Base-by-base conservation (phyloP, 2,329 filamentous ascomycete genomes). In the Penicillium sp. region DNA sequence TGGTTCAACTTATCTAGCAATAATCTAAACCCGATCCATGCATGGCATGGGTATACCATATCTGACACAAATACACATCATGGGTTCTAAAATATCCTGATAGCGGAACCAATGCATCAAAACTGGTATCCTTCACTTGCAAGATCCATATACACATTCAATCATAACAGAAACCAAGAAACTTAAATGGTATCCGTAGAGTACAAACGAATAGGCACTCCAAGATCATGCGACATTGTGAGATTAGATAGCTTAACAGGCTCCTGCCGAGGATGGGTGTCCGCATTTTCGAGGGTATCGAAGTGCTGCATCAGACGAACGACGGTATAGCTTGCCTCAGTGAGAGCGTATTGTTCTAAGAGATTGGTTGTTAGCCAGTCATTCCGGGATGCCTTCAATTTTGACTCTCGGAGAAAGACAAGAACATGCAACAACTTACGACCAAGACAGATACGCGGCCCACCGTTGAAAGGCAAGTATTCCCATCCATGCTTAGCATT, bases 341-440 rank as follows among this genome's bases (percentile, higher is more conserved):
- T 75, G 12, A 77, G 71, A 2, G 74, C 75, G 43, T 77, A 77
- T 75, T 77, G 74, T 56, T 77, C 74, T 77, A n/a, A 19, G 57
- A 1, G 12, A 42, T n/a, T n/a, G 2, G 13, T 21, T 7, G 37
- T 40, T 33, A 37, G 35, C 21, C 2, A 7, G 4, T 5, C 5
- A 41, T 21, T 19, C 37, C 5, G 0, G 2, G 2, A 13, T 15
- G 1, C 17, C 9, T 43, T 9, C 15, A 38, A 4, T 6, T 25
- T 38, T 8, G 25, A 12, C 4, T 3, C 9, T 4, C 10, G n/a
- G 2, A 13, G 3, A 33, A 21, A 50, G 25, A 27, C 35, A 23
- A 13, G 50, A 5, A 23, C 4, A 10, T 33, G 49, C 12, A 53
- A 53, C 15, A 31, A 71, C 72, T 67, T 62, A 74, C 73, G 75